phyloP scores from a whole-genome alignment of 805 yeast species.

The Spathaspora girioi region DNA sequence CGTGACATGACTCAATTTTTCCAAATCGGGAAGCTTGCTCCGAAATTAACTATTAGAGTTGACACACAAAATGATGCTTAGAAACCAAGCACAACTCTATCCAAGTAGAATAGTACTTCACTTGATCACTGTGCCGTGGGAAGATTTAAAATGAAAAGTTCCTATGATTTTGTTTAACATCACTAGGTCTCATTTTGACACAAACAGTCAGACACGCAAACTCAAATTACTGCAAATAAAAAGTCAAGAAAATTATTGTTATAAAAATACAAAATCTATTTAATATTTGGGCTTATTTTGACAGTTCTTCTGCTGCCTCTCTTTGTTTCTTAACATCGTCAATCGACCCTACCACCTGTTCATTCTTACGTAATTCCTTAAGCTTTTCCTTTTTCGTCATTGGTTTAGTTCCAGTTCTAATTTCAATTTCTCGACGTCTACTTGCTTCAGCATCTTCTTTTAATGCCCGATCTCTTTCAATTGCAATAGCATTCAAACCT shows the following conservation, averaged over 20 bases:
- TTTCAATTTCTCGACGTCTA: slow-evolving; percentile 45
- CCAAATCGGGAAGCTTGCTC: neutral
- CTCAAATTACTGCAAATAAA: neutral
- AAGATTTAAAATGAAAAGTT: no score
- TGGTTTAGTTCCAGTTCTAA: slow-evolving; percentile 40
- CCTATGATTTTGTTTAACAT: no score
- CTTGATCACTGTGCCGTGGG: no score
- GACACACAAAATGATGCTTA: neutral
- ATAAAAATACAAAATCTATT: neutral
- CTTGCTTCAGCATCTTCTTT: slow-evolving; percentile 62
- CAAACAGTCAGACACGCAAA: no score
- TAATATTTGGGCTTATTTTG: neutral
- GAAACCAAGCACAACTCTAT: no score
- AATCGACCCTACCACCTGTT: slow-evolving; percentile 61
- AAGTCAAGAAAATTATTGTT: neutral
- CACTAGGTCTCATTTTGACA: no score
- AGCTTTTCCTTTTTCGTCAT: slow-evolving; percentile 46
- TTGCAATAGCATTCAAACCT: slow-evolving; percentile 60
- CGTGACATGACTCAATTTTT: neutral
- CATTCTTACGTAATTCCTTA: slow-evolving; percentile 61
- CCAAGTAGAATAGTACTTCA: no score
- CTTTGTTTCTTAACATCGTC: slow-evolving; percentile 25
- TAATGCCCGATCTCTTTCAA: slow-evolving; percentile 66
- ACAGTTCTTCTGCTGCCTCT: neutral
- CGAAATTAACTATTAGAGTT: neutral